These are phyloP conservation scores for Dactylis glomerata DNA, from an alignment of 176 grass and related monocot species.

Conservation along the genomic window DNA sequence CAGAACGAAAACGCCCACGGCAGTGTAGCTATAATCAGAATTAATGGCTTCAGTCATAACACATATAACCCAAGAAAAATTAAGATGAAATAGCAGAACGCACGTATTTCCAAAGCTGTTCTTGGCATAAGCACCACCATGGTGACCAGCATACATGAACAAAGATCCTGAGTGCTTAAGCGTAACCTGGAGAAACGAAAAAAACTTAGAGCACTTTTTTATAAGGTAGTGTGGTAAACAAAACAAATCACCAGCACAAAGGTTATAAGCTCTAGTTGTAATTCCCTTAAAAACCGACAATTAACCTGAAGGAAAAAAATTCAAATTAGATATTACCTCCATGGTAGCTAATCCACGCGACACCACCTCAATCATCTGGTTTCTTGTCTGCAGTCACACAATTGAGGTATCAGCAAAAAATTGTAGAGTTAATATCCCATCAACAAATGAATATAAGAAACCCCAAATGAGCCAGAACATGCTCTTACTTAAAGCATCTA, in stretches of 20 bases:
- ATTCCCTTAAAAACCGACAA: neutral
- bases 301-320: constrained; percentile 18
- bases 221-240: constrained; percentile 9
- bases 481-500: neutral
- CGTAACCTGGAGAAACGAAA: constrained; percentile 56
- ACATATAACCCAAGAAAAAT: constrained; percentile 17
- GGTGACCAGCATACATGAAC: constrained; percentile 94
- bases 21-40: constrained; percentile 68
- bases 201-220: constrained; percentile 12
- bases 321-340: constrained; percentile 60
- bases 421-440: neutral
- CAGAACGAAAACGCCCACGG: constrained; percentile 91
- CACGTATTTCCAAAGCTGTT: constrained; percentile 98
- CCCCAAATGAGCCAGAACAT: neutral
- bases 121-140: constrained; percentile 94
- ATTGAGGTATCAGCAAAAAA: neutral
- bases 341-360: constrained; percentile 74
- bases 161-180: constrained; percentile 96
- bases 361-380: constrained; percentile 87
- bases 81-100: constrained; percentile 11
- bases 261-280: neutral
- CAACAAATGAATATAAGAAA: constrained; percentile 8
- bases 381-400: constrained; percentile 56
- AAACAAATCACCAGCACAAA: neutral
- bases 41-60: constrained; percentile 24